Base-by-base conservation (phyloP, 2,329 filamentous ascomycete species). In the Magnaporthiopsis rhizophila region DNA sequence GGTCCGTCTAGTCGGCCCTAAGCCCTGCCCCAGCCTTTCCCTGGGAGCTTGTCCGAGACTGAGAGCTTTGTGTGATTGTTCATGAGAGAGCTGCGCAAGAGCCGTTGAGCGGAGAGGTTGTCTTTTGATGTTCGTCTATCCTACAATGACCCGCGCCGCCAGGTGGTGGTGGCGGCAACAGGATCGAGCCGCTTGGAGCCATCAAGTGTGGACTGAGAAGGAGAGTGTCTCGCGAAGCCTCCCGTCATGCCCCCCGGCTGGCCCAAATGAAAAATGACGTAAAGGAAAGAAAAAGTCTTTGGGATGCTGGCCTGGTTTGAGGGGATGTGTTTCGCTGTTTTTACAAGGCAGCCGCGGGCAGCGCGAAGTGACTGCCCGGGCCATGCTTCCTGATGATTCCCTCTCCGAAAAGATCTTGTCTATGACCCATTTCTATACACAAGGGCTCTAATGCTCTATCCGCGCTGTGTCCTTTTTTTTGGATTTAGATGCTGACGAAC, bases 251-350 rank as follows among this genome's bases (percentile, higher is more conserved):
- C 9, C 45, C n/a, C 45, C n/a, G 18, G 7, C n/a, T 24, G 21
- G 21, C n/a, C 8, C 45, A 5, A 11, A 24, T 9, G 7, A 11
- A 53, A 53, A 24, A n/a, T 24, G 13, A 36, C 15, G 26, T 60
- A 30, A 36, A 21, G 21, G 30, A 45, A 63, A 63, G n/a, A 26
- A 50, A 63, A 63, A 63, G 34, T 34, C 34, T 63, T 59, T 36
- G 36, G 21, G 62, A 58, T 58, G 60, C 30, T 45, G 57, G 58
- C 62, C 57, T 59, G 62, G 62, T 63, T 60, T 59, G 26, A 30
- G 62, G 53, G 56, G 59, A 63, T 63, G 57, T 57, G 57, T 63
- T 59, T 57, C 56, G 56, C 58, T 59, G 59, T 63, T 63, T 63
- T 63, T 59, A 58, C 58, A 59, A 59, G 58, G 62, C 56, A 38